Percentiles rank a stretch among this genome's conserved stretches.
Conservation (phyloP, 805 yeast species). For the Kuraishia capsulata region DNA sequence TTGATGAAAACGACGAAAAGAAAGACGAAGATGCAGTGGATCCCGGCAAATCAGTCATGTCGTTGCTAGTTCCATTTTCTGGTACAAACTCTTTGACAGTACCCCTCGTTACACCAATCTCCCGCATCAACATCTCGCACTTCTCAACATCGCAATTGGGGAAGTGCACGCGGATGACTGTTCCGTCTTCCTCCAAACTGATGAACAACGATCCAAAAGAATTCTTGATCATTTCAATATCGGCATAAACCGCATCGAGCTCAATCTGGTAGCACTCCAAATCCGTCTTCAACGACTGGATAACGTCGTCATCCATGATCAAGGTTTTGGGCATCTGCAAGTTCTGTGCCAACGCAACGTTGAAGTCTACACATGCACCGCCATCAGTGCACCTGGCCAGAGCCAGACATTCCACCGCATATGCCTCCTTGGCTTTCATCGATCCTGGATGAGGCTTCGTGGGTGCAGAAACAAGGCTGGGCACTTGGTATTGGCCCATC, state of each 20-base stretch:
- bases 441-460: conserved; percentile 9
- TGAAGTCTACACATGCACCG: conserved; percentile 56
- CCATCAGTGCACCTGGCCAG: conserved; percentile 24
- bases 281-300: conserved; percentile 27
- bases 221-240: conserved; percentile 35
- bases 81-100: conserved; percentile 32
- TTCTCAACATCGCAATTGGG: conserved; percentile 59
- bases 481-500: not conserved
- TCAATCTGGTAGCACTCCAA: conserved; percentile 27
- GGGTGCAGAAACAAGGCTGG: not conserved
- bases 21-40: not conserved
- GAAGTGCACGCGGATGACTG: conserved; percentile 48
- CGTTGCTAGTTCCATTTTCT: conserved; percentile 24
- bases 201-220: conserved; percentile 46
- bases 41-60: too few species aligned
- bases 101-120: conserved; percentile 52
- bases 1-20: not conserved
- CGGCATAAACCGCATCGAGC: conserved; percentile 31
- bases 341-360: conserved; percentile 25
- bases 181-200: conserved; percentile 29
- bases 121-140: conserved; percentile 47
- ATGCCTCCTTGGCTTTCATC: conserved; percentile 13
- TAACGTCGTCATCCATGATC: conserved; percentile 34
- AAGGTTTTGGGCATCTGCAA: conserved; percentile 28
- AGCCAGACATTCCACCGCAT: conserved; percentile 21